phyloP scores from a whole-genome alignment of 345 rosid species.

The Trapa incisa region DNA sequence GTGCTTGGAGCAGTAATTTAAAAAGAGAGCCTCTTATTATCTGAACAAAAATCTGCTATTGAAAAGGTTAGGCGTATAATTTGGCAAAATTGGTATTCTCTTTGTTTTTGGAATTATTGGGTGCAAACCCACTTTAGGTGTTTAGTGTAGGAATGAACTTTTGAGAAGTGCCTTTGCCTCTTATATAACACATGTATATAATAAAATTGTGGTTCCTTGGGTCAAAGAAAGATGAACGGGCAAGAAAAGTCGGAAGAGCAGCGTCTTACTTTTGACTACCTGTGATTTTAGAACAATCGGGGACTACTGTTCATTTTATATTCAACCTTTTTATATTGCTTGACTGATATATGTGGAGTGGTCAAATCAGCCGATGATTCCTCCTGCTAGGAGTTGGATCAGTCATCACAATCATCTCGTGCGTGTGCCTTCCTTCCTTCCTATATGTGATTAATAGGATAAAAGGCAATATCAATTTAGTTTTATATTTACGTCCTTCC shows the following conservation, averaged over 20 bases:
- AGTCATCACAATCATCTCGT: no score
- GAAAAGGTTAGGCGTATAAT: conserved; percentile 1
- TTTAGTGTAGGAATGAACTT: not conserved
- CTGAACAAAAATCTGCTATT: not conserved
- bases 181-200: not conserved
- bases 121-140: not conserved
- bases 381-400: not conserved
- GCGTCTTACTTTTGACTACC: not conserved
- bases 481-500: no score
- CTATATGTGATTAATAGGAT: no score
- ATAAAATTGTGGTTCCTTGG: not conserved
- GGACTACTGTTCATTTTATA: not conserved
- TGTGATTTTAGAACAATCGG: conserved; percentile 1
- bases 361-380: not conserved
- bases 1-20: no score
- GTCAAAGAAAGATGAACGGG: not conserved
- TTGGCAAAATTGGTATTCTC: not conserved
- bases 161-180: not conserved
- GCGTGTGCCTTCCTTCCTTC: no score
- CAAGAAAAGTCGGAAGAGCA: not conserved
- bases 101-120: not conserved
- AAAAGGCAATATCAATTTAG: no score
- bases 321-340: not conserved
- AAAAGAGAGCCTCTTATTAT: no score
- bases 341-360: not conserved